phyloP scores from a whole-genome alignment of 768 basidiomycete species.

The Calocybe cyanea region DNA sequence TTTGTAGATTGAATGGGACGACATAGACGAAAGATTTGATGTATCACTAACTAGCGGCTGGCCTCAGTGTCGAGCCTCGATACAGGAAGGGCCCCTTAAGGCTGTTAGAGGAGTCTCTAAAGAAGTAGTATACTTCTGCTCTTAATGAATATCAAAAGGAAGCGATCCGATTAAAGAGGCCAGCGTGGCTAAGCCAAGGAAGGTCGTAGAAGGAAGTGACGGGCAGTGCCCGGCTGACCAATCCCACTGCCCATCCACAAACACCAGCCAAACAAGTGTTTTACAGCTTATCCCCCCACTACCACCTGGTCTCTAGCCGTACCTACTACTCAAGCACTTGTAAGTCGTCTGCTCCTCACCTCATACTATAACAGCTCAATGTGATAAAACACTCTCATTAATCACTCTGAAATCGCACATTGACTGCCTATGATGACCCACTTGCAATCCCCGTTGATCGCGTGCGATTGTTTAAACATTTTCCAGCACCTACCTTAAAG shows the following conservation, averaged over 20 bases:
- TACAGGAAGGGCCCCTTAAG: too few species aligned
- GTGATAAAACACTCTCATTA: slow-evolving; percentile 13
- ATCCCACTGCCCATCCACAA: slow-evolving; percentile 30
- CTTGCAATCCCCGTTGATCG: slow-evolving; percentile 35
- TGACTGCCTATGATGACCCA: slow-evolving; percentile 16
- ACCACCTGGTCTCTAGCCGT: slow-evolving; percentile 37
- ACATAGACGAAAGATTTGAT: too few species aligned
- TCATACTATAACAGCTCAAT: slow-evolving; percentile 14
- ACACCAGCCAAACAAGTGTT: slow-evolving; percentile 39
- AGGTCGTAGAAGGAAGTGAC: slow-evolving; percentile 11
- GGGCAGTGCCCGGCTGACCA: slow-evolving; percentile 32
- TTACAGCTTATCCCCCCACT: slow-evolving; percentile 46
- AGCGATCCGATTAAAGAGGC: slow-evolving; percentile 14
- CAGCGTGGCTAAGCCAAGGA: slow-evolving; percentile 6
- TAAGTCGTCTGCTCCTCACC: slow-evolving; percentile 23
- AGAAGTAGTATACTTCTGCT: too few species aligned
- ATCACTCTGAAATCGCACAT: slow-evolving; percentile 32
- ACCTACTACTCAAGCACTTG: slow-evolving; percentile 26
- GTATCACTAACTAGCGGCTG: too few species aligned
- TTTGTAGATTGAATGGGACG: too few species aligned
- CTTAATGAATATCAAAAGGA: not conserved
- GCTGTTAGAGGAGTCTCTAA: too few species aligned
- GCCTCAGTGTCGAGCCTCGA: too few species aligned
- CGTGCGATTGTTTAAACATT: slow-evolving; percentile 35
- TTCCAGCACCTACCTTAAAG: slow-evolving; percentile 26